Evolutionary conservation across 2,329 filamentous ascomycete species (phyloP), one percentile per base, ranked within the genome.

Genomic region (Talaromyces sp.): DNA sequence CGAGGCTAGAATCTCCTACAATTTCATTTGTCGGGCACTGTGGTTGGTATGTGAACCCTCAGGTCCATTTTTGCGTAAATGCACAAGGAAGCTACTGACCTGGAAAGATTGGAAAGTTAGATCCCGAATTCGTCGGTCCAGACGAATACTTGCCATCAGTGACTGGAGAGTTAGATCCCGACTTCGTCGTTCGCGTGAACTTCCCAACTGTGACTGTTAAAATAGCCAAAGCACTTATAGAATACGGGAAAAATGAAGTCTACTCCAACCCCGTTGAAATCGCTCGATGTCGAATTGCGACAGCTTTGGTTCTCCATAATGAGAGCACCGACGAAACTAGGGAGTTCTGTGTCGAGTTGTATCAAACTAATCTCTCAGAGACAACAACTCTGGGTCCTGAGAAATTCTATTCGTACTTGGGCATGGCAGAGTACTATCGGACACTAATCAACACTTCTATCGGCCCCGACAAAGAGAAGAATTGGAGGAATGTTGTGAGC

Each of bases 351-450:
- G 39, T 59, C 56, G 56, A 59, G n/a, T 37, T 59, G 22, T 59
- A 59, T 33, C 37, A 59, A 31, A 45, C 56, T 16, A 59, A 59
- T 16, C 24, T 59, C 19, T 10, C 56, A 2, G 56, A 59, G 43
- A 43, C 7, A n/a, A 59, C 56, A 41, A 59, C 56, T 45, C 24
- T 59, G 10, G 56, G 56, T 19, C 56, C 56, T n/a, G 56, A 59
- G 39, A 59, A 59, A 33, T 59, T 59, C 8, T 59, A 59, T 31
- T 59, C 56, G 3, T 59, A 59, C 39, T 43, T 59, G 37, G 56
- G 56, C 43, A 24, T 59, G 35, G 56, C 56, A 31, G 56, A 59
- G 24, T 43, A 45, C 56, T 31, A 59, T 9, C 33, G 31, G 2
- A n/a, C 6, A 56, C 31, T 14, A 14, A 13, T 56, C 22, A 22